Conservation (phyloP, 1,284 basidiomycete genomes). For the Schizophyllum commune region DNA sequence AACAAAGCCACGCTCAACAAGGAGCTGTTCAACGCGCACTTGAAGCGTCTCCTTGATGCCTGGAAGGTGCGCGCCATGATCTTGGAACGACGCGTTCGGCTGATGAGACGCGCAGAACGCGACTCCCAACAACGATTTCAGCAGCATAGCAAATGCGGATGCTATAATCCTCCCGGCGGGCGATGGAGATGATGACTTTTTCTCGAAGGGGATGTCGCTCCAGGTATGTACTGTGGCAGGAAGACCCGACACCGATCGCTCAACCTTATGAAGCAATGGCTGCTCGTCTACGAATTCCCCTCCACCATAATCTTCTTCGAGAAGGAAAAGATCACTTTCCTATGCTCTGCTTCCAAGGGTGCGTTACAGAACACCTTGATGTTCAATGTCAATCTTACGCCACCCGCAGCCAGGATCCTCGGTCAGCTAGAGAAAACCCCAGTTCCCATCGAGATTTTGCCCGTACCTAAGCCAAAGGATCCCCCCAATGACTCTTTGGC, state of each 20-base stretch:
- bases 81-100: constrained; percentile 6
- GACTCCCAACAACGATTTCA: constrained; percentile 62
- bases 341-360: constrained; percentile 92
- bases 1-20: constrained; percentile 43
- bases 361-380: constrained; percentile 7
- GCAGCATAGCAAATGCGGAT: constrained; percentile 57
- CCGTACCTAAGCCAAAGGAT: constrained; percentile 70
- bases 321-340: constrained; percentile 67
- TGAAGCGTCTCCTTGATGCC: constrained; percentile 59
- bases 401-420: constrained; percentile 59
- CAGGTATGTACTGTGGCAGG: constrained; percentile 51
- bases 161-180: constrained; percentile 76
- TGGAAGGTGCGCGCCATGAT: constrained; percentile 58
- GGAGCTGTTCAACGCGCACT: constrained; percentile 54
- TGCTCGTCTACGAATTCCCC: constrained; percentile 95
- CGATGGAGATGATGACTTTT: constrained; percentile 78
- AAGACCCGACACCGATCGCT: constrained; percentile 1
- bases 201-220: constrained; percentile 83
- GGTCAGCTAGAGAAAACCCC: constrained; percentile 47
- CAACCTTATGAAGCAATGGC: constrained; percentile 64
- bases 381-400: constrained; percentile 2
- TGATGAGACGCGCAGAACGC: constrained; percentile 38
- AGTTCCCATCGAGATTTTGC: constrained; percentile 59
- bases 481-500: constrained; percentile 59
- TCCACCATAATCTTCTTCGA: constrained; percentile 85